Conservation (phyloP, 768 basidiomycete species). For the Boletus subcaerulescens region DNA sequence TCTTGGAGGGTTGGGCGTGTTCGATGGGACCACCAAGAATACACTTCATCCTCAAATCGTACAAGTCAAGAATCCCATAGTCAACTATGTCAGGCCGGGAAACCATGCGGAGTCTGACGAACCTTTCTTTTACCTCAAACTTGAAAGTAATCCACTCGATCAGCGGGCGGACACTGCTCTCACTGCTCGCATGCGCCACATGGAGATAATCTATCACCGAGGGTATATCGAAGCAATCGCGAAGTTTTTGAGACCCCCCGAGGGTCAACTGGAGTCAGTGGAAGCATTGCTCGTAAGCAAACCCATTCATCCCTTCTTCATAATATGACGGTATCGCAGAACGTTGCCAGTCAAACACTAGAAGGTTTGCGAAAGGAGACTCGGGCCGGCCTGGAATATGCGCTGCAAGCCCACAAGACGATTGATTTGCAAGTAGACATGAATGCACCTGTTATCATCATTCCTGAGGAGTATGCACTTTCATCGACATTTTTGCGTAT, state of each 20-base stretch:
- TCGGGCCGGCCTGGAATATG: conserved; percentile 89
- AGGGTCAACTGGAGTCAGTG: conserved; percentile 92
- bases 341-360: conserved; percentile 87
- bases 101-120: conserved; percentile 34
- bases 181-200: conserved; percentile 85
- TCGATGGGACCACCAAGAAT: conserved; percentile 82
- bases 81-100: conserved; percentile 35
- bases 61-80: conserved; percentile 55
- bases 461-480: conserved; percentile 79
- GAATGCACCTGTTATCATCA: conserved; percentile 94
- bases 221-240: conserved; percentile 92
- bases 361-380: conserved; percentile 95
- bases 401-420: conserved; percentile 91
- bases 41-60: conserved; percentile 91
- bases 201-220: conserved; percentile 95
- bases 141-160: conserved; percentile 90
- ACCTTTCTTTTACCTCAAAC: conserved; percentile 86
- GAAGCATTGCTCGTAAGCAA: conserved; percentile 78
- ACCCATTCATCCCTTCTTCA: not conserved
- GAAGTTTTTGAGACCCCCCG: conserved; percentile 90
- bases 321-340: conserved; percentile 42
- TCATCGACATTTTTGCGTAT: conserved; percentile 13
- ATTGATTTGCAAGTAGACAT: conserved; percentile 95
- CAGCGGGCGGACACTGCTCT: conserved; percentile 88
- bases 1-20: conserved; percentile 81